Evolutionary conservation across 2,329 filamentous ascomycete genomes (phyloP), one percentile per base, ranked within the genome.

Genomic region (Rutstroemia sp.): DNA sequence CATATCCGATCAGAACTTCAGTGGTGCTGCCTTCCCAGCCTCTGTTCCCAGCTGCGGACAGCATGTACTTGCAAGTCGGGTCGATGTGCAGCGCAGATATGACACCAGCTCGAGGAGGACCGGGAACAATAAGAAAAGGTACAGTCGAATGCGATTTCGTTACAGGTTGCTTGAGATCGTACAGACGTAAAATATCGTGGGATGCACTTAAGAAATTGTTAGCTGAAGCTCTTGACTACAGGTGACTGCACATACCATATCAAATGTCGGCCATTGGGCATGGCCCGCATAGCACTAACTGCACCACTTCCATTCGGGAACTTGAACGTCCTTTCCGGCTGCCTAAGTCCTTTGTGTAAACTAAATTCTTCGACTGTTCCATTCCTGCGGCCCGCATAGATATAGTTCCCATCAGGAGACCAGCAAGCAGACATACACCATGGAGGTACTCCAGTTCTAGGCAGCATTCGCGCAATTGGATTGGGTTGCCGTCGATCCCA

Each of bases 341-440:
- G 79, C 73, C 87, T 87, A 1, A 90, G 79, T 1, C 85, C 83
- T 66, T 91, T 90, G 69, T 94, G 90, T 18, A 99, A 77, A 66
- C 84, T 90, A 72, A 88, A 99, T 72, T 99, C 94, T 64, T 99
- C 94, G 0, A 99, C 94, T 0, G 90, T 95, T 52, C 82, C 82
- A 71, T 97, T 97, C 57, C 94, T 80, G 27, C 94, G 79, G 0
- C 94, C 94, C 0, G 88, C 92, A 72, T 96, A 99, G 65, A 99
- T 92, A 71, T 83, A 90, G 72, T 97, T 97, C 14, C 94, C 94
- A 69, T 96, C 89, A 0, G 91, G 91, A 54, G 88, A 92, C 94
- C 94, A 99, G 74, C 91, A 96, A 0, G 91, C 90, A 63, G 90
- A 92, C 85, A 96, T 96, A 71, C 92, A 97, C 92, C 92, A 99